Conservation (phyloP, 164 flowering plant genomes). For the Platanus orientalis region DNA sequence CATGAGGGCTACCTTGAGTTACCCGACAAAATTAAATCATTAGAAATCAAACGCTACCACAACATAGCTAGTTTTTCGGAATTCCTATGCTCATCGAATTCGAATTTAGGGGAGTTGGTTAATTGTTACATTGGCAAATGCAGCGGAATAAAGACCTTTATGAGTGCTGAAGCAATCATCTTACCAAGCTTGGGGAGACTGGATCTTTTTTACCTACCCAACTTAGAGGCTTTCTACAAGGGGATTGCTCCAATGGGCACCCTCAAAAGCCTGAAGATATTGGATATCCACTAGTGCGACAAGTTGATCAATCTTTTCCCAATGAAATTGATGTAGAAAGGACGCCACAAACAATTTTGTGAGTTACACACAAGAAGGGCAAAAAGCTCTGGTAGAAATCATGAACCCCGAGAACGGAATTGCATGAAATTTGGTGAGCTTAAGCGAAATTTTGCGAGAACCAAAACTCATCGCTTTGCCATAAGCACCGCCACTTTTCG, state of each 20-base stretch:
- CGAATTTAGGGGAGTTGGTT: neutral
- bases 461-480: too few relatives aligned
- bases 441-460: too few relatives aligned
- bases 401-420: too few relatives aligned
- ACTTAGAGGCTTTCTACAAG: neutral
- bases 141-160: neutral
- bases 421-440: too few relatives aligned
- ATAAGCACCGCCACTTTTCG: too few relatives aligned
- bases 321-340: neutral
- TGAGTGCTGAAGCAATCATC: neutral
- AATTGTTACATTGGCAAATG: neutral
- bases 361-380: too few relatives aligned
- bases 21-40: constrained; percentile 7
- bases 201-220: neutral
- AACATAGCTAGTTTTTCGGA: neutral
- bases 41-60: constrained; percentile 4
- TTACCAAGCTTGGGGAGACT: constrained; percentile 7
- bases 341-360: too few relatives aligned
- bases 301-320: constrained; percentile 6
- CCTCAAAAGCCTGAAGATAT: neutral
- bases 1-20: neutral
- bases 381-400: too few relatives aligned
- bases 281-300: neutral
- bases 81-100: too few relatives aligned
- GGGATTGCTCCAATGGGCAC: neutral